A percentile compares a stretch with the other conserved stretches of the same genome.
Conservation (phyloP, 257 asterid species). For the Coffea canephora region DNA sequence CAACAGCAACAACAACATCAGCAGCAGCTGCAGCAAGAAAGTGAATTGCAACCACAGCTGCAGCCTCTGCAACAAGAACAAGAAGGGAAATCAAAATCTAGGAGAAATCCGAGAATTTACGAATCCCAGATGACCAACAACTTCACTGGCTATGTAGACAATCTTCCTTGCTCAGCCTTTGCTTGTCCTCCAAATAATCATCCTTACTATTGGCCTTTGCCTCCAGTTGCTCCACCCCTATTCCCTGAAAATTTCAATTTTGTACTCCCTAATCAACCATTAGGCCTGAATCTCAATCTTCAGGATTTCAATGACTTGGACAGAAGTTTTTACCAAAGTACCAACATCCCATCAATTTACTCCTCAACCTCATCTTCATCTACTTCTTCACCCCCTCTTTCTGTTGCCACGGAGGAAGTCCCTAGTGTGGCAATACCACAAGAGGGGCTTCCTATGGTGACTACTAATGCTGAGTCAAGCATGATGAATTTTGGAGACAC, state of each 20-base stretch:
- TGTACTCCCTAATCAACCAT: slow-evolving; percentile 79
- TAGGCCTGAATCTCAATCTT: slow-evolving; percentile 89
- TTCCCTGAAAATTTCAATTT: slow-evolving; percentile 57
- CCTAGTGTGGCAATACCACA: slow-evolving; percentile 35
- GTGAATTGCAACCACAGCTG: slow-evolving; percentile 31
- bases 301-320: slow-evolving; percentile 69
- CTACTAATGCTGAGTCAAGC: slow-evolving; percentile 12
- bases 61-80: slow-evolving; percentile 48
- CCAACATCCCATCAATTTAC: slow-evolving; percentile 45
- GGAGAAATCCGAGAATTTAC: slow-evolving; percentile 65
- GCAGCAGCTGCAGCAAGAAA: slow-evolving; percentile 35
- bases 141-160: slow-evolving; percentile 35
- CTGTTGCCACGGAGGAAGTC: slow-evolving; percentile 38
- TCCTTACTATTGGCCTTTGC: slow-evolving; percentile 53
- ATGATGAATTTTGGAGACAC: slow-evolving; percentile 28
- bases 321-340: slow-evolving; percentile 27
- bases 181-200: slow-evolving; percentile 34
- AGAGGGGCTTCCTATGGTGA: slow-evolving; percentile 25
- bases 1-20: slow-evolving; percentile 33
- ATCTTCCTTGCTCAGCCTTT: slow-evolving; percentile 39
- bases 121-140: slow-evolving; percentile 46
- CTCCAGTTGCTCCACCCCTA: slow-evolving; percentile 50
- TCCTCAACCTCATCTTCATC: slow-evolving; percentile 58
- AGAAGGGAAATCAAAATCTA: slow-evolving; percentile 52
- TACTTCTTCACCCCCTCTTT: slow-evolving; percentile 50